Evolutionary conservation across 495 filamentous ascomycete genomes (phyloP).

Genomic region (Neurospora intermedia): DNA sequence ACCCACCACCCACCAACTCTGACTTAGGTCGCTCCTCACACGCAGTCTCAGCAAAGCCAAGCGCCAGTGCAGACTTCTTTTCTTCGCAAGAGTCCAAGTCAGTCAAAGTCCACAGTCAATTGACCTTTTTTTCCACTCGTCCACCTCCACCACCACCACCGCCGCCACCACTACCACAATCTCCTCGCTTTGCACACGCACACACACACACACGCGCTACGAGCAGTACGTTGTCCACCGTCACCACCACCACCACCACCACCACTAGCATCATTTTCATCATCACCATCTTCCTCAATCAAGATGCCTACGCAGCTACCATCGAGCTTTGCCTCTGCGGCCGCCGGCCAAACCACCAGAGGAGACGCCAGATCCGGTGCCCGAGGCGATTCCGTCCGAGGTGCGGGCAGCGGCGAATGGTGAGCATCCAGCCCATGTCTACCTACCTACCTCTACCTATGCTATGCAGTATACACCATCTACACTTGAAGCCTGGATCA

Average conservation of each 20-base stretch:
- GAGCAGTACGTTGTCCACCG: neutral
- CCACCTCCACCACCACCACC: neutral
- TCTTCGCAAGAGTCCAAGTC: neutral
- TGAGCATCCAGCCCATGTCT: constrained; percentile 10
- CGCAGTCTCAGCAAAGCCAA: neutral
- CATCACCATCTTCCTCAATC: neutral
- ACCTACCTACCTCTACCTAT: neutral
- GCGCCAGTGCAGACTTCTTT: neutral
- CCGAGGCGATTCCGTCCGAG: constrained; percentile 17
- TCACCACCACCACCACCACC: neutral
- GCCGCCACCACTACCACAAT: neutral
- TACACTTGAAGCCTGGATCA: neutral
- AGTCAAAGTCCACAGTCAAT: neutral
- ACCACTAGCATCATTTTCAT: neutral
- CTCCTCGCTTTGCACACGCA: neutral
- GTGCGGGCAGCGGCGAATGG: constrained; percentile 26
- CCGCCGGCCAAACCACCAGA: constrained; percentile 57
- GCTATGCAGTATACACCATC: neutral
- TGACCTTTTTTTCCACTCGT: neutral
- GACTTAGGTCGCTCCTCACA: neutral
- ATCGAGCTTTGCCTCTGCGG: constrained; percentile 76
- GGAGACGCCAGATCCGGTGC: constrained; percentile 33
- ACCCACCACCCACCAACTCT: neutral
- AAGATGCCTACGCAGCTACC: constrained; percentile 66
- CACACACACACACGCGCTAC: neutral